Base-by-base conservation (phyloP, 257 asterid species). In the Scutellaria barbata region DNA sequence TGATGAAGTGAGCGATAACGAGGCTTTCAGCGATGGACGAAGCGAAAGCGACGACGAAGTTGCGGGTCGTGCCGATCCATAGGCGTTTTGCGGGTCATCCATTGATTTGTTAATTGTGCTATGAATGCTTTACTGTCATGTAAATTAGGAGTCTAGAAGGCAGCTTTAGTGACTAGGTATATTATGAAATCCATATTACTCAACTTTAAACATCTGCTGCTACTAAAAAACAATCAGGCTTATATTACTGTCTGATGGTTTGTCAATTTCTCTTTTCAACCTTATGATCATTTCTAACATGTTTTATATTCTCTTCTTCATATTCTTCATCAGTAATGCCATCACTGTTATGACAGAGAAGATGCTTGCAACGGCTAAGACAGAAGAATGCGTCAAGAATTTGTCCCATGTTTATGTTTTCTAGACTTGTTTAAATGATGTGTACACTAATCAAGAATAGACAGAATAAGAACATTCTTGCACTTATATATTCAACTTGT, bases 1-100 rank as follows among this genome's bases (percentile, higher is more conserved):
- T 0, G 88, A 87, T 1, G 96, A 89, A 68, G 88, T 70, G 11
- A 88, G 94, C 1, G 95, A 89, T 16, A 85, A 79, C 2, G 94
- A 81, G 72, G 84, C 79, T 14, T 77, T 79, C 68, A 89, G 90
- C 30, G 86, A 87, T 30, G 95, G 95, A 8, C 77, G 76, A 46
- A 86, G 84, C 22, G 81, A 81, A 2, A 83, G 91, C 35, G 96
- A 88, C 2, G 90, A 87, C 47, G 93, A 81, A 57, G 77, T 87
- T 12, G 88, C 82, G 0, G 96, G 94, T 12, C 83, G 65, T 16
- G 85, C 87, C 14, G 86, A 81, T 82, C 90, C 96, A 1, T 84
- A 84, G 81, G 43, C 66, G n/a, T 41, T 18, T 48, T 43, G 35
- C 42, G 33, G 37, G 30, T 22, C 48, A 3, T 65, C 14, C 40